phyloP scores from a whole-genome alignment of 2,329 filamentous ascomycete genomes.

The Periconia digitata region DNA sequence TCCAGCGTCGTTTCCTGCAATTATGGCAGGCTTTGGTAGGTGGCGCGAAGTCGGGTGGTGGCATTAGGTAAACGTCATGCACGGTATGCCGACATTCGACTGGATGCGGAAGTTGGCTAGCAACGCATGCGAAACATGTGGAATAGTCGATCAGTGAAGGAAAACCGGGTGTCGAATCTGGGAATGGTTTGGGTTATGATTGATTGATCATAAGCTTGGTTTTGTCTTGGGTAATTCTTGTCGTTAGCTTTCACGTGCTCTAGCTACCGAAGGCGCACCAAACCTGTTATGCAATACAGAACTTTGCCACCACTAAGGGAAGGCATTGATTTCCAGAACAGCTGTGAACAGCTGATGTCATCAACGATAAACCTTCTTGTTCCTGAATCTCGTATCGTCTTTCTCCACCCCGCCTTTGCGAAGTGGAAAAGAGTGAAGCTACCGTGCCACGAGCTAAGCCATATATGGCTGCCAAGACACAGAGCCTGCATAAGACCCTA shows the following conservation, averaged over 20 bases:
- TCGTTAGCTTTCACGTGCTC: neutral
- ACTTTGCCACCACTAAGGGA: conserved; percentile 12
- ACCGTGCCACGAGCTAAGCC: neutral
- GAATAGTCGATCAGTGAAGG: conserved; percentile 9
- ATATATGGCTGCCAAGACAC: conserved; percentile 28
- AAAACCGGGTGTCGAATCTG: neutral
- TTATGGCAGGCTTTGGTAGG: conserved; percentile 58
- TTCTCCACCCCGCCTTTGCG: neutral
- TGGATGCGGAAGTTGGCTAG: conserved; percentile 19
- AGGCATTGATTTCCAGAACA: neutral
- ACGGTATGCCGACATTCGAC: conserved; percentile 26
- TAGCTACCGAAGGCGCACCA: conserved; percentile 13
- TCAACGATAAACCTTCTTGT: neutral
- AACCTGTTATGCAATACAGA: conserved; percentile 16
- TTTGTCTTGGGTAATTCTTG: neutral
- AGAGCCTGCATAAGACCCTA: conserved; percentile 15
- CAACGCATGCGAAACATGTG: conserved; percentile 10
- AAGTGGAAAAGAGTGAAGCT: neutral
- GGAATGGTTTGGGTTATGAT: neutral
- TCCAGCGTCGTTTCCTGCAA: conserved; percentile 62
- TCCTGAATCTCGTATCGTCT: neutral
- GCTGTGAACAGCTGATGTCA: neutral
- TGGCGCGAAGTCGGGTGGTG: conserved; percentile 15
- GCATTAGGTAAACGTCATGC: conserved; percentile 36
- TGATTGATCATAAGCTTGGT: neutral